A percentile compares a stretch with the other conserved stretches of the same genome.
Conservation (phyloP, 192 early-diverging fungal genomes). For the Coemansia sp. region DNA sequence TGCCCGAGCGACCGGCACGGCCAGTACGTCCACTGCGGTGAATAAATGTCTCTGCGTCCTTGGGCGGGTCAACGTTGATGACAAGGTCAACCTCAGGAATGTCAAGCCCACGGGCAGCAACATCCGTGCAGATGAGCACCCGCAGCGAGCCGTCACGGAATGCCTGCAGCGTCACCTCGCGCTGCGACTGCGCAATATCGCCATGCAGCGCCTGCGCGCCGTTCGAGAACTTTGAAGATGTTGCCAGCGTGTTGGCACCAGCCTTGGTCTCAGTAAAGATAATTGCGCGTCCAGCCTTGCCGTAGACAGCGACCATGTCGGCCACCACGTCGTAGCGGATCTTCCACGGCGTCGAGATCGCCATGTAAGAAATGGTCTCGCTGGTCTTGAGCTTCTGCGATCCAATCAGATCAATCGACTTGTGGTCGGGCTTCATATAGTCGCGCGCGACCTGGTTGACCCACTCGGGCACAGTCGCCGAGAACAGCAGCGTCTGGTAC, state of each 20-base stretch:
- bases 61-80: slow-evolving; percentile 93
- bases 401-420: slow-evolving; percentile 83
- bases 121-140: slow-evolving; percentile 93
- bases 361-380: slow-evolving; percentile 81
- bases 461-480: slow-evolving; percentile 84
- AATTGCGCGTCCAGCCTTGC: slow-evolving; percentile 77
- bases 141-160: slow-evolving; percentile 91
- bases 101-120: slow-evolving; percentile 92
- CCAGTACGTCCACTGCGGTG: slow-evolving; percentile 95
- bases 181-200: slow-evolving; percentile 77
- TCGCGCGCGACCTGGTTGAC: slow-evolving; percentile 71
- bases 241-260: slow-evolving; percentile 80
- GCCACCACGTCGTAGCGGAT: slow-evolving; percentile 88
- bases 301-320: slow-evolving; percentile 92
- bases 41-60: slow-evolving; percentile 92
- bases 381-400: slow-evolving; percentile 87
- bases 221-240: slow-evolving; percentile 74
- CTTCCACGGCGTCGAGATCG: slow-evolving; percentile 84
- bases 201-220: slow-evolving; percentile 90
- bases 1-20: slow-evolving; percentile 82
- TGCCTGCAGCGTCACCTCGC: slow-evolving; percentile 92
- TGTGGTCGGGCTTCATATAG: slow-evolving; percentile 67
- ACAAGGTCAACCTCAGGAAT: slow-evolving; percentile 97
- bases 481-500: slow-evolving; percentile 92
- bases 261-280: slow-evolving; percentile 96